A percentile compares a stretch with the other conserved stretches of the same genome.
Conservation (phyloP, 768 basidiomycete species). For the Termitomyces sp. region DNA sequence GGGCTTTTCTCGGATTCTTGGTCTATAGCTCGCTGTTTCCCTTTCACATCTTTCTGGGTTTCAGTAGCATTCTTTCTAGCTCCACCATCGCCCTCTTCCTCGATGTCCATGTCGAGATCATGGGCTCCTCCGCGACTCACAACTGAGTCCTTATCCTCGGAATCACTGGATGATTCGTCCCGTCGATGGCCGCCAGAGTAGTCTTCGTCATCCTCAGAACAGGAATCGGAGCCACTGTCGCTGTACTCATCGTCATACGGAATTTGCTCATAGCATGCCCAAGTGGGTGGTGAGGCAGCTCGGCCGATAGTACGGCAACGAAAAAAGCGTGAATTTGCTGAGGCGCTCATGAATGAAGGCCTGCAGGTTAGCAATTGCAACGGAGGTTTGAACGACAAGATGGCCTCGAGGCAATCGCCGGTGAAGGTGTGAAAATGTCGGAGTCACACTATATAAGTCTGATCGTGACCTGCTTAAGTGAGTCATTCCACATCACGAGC, state of each 20-base stretch:
- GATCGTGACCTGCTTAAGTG: slow-evolving; percentile 2
- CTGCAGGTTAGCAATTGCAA: neutral
- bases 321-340: slow-evolving; percentile 45
- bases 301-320: slow-evolving; percentile 75
- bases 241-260: slow-evolving; percentile 64
- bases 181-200: slow-evolving; percentile 32
- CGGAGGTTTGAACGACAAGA: slow-evolving; percentile 2
- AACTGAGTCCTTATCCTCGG: slow-evolving; percentile 32
- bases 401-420: slow-evolving; percentile 12
- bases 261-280: slow-evolving; percentile 92
- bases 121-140: slow-evolving; percentile 24
- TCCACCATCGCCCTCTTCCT: slow-evolving; percentile 32
- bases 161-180: slow-evolving; percentile 20
- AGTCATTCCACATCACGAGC: neutral
- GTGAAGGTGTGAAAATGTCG: slow-evolving; percentile 9
- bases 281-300: slow-evolving; percentile 80
- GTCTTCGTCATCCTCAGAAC: slow-evolving; percentile 75
- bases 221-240: slow-evolving; percentile 57
- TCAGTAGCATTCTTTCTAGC: slow-evolving; percentile 34
- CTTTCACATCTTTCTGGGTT: slow-evolving; percentile 63
- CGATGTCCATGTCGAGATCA: slow-evolving; percentile 60
- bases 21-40: slow-evolving; percentile 77
- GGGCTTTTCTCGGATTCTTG: slow-evolving; percentile 51
- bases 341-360: slow-evolving; percentile 31
- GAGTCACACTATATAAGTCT: slow-evolving; percentile 8